phyloP scores from a whole-genome alignment of 2,329 filamentous ascomycete genomes.

The Elsinoe australis region DNA sequence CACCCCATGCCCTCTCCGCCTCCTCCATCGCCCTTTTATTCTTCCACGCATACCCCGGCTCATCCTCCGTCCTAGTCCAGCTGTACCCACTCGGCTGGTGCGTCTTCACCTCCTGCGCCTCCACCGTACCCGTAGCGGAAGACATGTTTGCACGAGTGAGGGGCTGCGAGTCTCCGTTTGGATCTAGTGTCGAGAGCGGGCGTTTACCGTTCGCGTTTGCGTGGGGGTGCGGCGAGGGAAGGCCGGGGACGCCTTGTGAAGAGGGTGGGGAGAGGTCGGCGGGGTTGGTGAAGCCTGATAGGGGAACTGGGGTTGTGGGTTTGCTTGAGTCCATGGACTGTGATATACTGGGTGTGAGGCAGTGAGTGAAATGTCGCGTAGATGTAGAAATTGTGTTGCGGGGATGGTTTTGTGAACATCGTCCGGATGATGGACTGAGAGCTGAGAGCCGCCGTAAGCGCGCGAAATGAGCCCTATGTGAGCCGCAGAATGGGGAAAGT shows the following conservation, averaged over 20 bases:
- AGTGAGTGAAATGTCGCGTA: not conserved
- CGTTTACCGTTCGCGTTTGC: slow-evolving; percentile 34
- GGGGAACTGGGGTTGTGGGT: slow-evolving; percentile 34
- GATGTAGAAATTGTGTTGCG: not conserved
- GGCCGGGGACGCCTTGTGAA: slow-evolving; percentile 38
- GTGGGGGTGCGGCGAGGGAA: slow-evolving; percentile 19
- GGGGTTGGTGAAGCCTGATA: slow-evolving; percentile 24
- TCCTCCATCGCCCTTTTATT: slow-evolving; percentile 53
- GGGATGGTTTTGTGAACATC: no score
- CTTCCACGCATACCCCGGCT: slow-evolving; percentile 47
- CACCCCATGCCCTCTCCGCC: slow-evolving; percentile 43
- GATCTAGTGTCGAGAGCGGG: slow-evolving; percentile 30
- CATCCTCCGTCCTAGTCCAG: slow-evolving; percentile 33
- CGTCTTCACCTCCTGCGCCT: slow-evolving; percentile 21
- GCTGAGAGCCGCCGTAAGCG: no score
- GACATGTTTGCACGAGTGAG: not conserved
- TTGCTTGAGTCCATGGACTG: slow-evolving; percentile 36
- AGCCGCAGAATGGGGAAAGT: no score
- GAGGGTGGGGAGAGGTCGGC: slow-evolving; percentile 50
- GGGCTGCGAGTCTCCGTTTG: slow-evolving; percentile 24
- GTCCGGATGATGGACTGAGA: no score
- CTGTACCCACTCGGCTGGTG: slow-evolving; percentile 28
- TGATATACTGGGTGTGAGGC: slow-evolving; percentile 48
- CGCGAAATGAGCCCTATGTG: no score
- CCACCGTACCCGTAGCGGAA: not conserved